Conservation (phyloP, 164 flowering plant species). For the Kalanchoe fedtschenkoi region DNA sequence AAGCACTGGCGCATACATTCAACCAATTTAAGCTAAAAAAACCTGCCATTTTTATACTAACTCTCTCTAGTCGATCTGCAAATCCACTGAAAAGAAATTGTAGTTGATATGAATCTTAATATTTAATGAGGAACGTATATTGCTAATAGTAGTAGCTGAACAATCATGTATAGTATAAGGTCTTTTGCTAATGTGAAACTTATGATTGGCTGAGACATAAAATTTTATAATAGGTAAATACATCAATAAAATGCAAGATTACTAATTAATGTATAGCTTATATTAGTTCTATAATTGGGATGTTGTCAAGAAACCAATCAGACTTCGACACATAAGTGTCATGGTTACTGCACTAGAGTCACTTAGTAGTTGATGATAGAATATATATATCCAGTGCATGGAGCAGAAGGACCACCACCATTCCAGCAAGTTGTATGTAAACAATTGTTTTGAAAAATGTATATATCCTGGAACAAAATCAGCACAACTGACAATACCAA, state of each 20-base stretch:
- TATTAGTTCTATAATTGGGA: neutral
- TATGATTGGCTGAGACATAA: slow-evolving; percentile 2
- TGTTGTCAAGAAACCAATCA: neutral
- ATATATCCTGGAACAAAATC: neutral
- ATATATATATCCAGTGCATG: neutral
- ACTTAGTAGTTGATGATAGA: neutral
- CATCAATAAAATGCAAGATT: slow-evolving; percentile 1
- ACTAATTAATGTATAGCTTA: too few relatives aligned
- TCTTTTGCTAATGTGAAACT: neutral
- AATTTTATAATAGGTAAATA: neutral
- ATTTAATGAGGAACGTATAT: neutral
- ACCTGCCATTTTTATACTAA: neutral
- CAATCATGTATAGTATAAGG: neutral
- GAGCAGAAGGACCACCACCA: slow-evolving; percentile 6
- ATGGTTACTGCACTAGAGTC: neutral
- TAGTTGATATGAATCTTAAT: neutral
- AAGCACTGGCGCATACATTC: neutral
- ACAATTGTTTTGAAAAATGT: neutral
- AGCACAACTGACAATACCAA: slow-evolving; percentile 1
- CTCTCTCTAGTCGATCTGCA: neutral
- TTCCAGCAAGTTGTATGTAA: neutral
- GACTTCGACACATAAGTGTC: neutral
- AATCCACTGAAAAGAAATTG: neutral
- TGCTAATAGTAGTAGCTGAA: neutral
- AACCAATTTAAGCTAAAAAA: slow-evolving; percentile 3